phyloP scores from a whole-genome alignment of 1,284 basidiomycete species.

The Leccinum subrobustum region DNA sequence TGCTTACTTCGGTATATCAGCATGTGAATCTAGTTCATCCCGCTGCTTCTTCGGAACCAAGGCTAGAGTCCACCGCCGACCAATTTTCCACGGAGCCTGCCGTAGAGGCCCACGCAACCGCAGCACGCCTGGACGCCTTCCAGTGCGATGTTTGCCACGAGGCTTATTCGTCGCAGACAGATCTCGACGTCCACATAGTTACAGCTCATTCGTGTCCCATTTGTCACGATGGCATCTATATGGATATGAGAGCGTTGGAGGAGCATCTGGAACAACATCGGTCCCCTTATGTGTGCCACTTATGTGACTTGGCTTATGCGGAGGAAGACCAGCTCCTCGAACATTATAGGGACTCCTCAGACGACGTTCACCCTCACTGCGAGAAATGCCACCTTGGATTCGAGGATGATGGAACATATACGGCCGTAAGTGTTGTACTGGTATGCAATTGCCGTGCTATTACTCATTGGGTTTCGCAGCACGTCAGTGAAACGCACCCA shows the following conservation, averaged over 20 bases:
- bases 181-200: constrained; percentile 31
- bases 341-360: constrained; percentile 28
- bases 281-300: constrained; percentile 24
- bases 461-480: constrained; percentile 18
- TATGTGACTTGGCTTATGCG: constrained; percentile 24
- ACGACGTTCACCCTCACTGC: constrained; percentile 28
- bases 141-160: constrained; percentile 30
- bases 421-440: constrained; percentile 19
- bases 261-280: constrained; percentile 33
- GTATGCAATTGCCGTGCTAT: not conserved
- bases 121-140: constrained; percentile 9
- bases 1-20: constrained; percentile 19
- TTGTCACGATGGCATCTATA: constrained; percentile 33
- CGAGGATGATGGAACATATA: constrained; percentile 13
- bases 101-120: constrained; percentile 3
- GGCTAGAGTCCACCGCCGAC: constrained; percentile 11
- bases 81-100: constrained; percentile 10
- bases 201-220: constrained; percentile 35
- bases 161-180: constrained; percentile 21
- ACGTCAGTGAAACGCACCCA: constrained; percentile 28
- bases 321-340: constrained; percentile 30
- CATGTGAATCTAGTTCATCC: constrained; percentile 19
- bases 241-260: constrained; percentile 25
- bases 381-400: constrained; percentile 29
- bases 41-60: constrained; percentile 15